These are phyloP conservation scores for Agrocybe chaxingu DNA, from an alignment of 768 basidiomycete genomes.

Conservation along the genomic window DNA sequence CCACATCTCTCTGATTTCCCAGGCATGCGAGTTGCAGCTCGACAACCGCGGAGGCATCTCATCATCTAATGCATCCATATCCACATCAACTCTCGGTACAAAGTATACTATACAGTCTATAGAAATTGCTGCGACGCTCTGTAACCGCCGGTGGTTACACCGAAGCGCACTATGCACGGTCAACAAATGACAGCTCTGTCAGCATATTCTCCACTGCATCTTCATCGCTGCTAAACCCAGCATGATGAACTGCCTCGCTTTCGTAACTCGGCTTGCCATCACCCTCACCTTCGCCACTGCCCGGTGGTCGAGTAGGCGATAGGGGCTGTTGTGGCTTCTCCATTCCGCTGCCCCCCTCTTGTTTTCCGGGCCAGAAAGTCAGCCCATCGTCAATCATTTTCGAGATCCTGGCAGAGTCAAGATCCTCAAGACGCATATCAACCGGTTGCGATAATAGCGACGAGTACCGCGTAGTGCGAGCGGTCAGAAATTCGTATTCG, in stretches of 20 bases:
- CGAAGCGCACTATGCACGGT: neutral
- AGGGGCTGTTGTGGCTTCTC: constrained; percentile 3
- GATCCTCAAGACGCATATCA: constrained; percentile 38
- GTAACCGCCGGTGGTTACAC: constrained; percentile 2
- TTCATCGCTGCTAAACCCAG: constrained; percentile 20
- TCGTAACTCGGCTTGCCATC: constrained; percentile 4
- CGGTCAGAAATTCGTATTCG: constrained; percentile 52
- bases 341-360: constrained; percentile 1
- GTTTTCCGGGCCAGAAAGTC: constrained; percentile 38
- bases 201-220: constrained; percentile 24
- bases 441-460: constrained; percentile 34
- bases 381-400: constrained; percentile 44
- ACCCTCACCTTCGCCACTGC: constrained; percentile 7
- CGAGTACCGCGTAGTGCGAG: constrained; percentile 38
- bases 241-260: constrained; percentile 1
- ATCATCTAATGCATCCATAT: too few species aligned
- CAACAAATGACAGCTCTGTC: constrained; percentile 10
- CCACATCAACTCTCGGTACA: neutral
- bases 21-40: neutral
- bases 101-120: neutral
- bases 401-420: constrained; percentile 48
- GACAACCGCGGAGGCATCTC: too few species aligned
- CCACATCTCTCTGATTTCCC: constrained; percentile 16
- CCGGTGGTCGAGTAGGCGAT: neutral
- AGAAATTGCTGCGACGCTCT: neutral